Conservation (phyloP, 768 basidiomycete species). For the Flagelloscypha sp. region DNA sequence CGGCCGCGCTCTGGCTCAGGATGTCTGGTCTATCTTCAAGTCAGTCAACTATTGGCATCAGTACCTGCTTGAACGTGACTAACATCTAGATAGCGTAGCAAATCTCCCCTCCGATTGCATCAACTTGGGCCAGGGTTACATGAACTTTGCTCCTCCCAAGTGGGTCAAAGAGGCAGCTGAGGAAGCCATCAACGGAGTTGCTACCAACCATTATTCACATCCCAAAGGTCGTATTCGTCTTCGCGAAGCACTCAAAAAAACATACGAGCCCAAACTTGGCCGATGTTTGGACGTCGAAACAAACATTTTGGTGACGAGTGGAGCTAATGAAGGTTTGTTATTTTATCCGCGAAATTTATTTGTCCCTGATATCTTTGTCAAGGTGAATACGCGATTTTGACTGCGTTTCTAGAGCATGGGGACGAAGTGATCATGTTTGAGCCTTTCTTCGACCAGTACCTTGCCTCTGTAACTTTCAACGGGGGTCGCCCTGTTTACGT, state of each 20-base stretch:
- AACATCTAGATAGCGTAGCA: constrained; percentile 45
- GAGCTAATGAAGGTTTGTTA: constrained; percentile 87
- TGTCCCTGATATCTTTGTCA: constrained; percentile 3
- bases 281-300: constrained; percentile 73
- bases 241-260: constrained; percentile 75
- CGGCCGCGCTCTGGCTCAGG: constrained; percentile 70
- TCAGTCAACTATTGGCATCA: constrained; percentile 22
- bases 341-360: not conserved
- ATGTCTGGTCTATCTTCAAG: constrained; percentile 94
- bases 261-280: constrained; percentile 63
- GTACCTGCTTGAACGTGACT: constrained; percentile 3
- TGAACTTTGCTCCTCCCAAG: constrained; percentile 82
- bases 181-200: constrained; percentile 52
- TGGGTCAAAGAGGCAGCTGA: constrained; percentile 74
- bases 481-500: constrained; percentile 91
- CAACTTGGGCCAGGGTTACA: constrained; percentile 92
- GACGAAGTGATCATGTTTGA: constrained; percentile 99
- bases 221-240: constrained; percentile 84
- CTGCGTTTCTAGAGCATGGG: constrained; percentile 83
- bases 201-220: constrained; percentile 83
- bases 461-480: constrained; percentile 89
- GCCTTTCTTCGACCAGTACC: constrained; percentile 95
- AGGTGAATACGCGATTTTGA: constrained; percentile 93
- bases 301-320: constrained; percentile 91
- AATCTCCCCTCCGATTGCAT: constrained; percentile 89